Evolutionary conservation across 2,329 filamentous ascomycete genomes (phyloP), one percentile per base, ranked within the genome.

Genomic region (Exophiala aquamarina): DNA sequence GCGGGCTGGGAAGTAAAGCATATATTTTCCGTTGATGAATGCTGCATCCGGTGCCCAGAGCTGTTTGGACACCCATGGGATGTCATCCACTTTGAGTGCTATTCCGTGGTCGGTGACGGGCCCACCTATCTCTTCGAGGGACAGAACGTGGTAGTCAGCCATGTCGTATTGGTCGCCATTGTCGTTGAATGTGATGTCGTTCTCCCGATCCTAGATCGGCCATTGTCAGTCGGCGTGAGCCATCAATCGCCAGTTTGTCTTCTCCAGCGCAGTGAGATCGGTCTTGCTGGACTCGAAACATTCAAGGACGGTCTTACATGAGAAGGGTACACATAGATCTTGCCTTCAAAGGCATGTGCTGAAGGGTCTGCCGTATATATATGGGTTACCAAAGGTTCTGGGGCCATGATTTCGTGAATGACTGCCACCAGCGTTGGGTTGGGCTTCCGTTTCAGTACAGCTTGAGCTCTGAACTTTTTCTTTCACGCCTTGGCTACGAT

Each of bases 141-240:
- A 83, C 67, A 90, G 83, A 64, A 91, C 87, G 67, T 90, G 86
- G 75, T 91, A 91, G 72, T 91, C 87, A 46, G 71, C 76, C 87
- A 90, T 91, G 71, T 89, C 87, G 66, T 89, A 90, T 65, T 90
- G 87, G 70, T 89, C 86, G 63, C 87, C 87, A 75, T 89, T 89
- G 75, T 90, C 86, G 71, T 91, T 90, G 74, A 86, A 84, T 47
- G 78, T 48, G 65, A 89, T 87, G 66, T 82, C 78, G 4, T 84
- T 87, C 66, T 88, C 83, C 57, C 85, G 79, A 68, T 91, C 86
- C 69, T 26, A 26, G 23, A 26, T 26, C 6, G 6, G 6, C 23
- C 23, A 26, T 6, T 91, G 86, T 32, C 11, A 20, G 28, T 18
- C 23, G 40, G 15, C 10, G 11, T 17, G 8, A 2, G 18, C 4